These are phyloP conservation scores for Elsinoe batatas DNA, from an alignment of 2,329 filamentous ascomycete species.

Conservation along the genomic window DNA sequence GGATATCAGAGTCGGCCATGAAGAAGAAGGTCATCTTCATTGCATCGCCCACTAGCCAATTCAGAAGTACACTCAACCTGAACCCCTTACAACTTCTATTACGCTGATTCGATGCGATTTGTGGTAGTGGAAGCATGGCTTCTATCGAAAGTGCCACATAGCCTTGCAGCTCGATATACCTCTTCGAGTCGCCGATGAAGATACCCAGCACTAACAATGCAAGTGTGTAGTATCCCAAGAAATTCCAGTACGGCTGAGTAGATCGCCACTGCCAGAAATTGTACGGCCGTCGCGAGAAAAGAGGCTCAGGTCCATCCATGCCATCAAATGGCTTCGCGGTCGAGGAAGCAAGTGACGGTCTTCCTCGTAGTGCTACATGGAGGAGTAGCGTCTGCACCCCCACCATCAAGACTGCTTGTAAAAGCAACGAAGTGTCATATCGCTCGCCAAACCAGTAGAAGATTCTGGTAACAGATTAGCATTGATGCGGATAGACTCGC, in stretches of 20 bases:
- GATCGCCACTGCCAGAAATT: constrained; percentile 77
- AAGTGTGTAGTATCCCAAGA: constrained; percentile 57
- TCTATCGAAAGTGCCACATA: constrained; percentile 69
- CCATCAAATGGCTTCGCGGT: constrained; percentile 51
- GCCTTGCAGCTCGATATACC: constrained; percentile 60
- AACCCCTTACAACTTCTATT: constrained; percentile 67
- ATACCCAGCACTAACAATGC: constrained; percentile 55
- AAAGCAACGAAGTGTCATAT: constrained; percentile 48
- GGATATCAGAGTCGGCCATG: constrained; percentile 60
- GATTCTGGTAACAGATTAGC: constrained; percentile 32
- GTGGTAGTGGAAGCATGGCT: constrained; percentile 70
- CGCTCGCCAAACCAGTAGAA: constrained; percentile 58
- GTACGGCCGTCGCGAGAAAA: constrained; percentile 48
- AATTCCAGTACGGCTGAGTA: constrained; percentile 70
- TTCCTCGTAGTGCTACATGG: constrained; percentile 51
- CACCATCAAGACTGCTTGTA: constrained; percentile 53
- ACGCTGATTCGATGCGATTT: constrained; percentile 62
- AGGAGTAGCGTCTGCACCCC: constrained; percentile 48
- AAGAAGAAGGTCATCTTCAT: constrained; percentile 77
- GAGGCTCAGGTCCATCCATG: constrained; percentile 17
- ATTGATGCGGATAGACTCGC: neutral
- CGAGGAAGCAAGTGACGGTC: constrained; percentile 33
- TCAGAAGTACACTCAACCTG: constrained; percentile 61
- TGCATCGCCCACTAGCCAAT: constrained; percentile 68
- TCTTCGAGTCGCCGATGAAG: constrained; percentile 48